These are phyloP conservation scores for Populus davidiana DNA, from an alignment of 345 rosid genomes.

Conservation along the genomic window DNA sequence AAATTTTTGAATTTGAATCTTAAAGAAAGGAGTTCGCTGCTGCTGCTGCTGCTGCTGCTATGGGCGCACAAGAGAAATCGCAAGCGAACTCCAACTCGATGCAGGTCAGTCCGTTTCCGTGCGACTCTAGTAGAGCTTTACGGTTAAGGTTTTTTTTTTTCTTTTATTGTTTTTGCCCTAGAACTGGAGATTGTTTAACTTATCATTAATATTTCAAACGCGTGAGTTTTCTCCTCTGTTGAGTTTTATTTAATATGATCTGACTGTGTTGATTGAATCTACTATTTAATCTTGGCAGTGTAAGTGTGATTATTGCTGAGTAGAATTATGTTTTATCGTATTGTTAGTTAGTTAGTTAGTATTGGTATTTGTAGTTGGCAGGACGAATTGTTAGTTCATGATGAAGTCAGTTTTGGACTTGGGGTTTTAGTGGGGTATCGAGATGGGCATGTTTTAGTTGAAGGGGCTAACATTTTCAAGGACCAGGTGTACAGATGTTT, in stretches of 20 bases:
- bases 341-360: conserved; percentile 2
- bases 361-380: neutral
- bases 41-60: conserved; percentile 33
- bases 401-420: neutral
- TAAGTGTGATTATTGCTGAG: conserved; percentile 1
- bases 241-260: neutral
- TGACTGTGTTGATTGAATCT: neutral
- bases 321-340: neutral
- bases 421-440: neutral
- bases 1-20: conserved; percentile 29
- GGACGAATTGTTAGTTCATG: neutral
- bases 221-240: conserved; percentile 1
- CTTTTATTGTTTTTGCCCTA: conserved; percentile 19
- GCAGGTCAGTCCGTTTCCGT: conserved; percentile 56
- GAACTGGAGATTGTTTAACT: conserved; percentile 10
- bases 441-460: neutral
- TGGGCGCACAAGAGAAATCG: conserved; percentile 87
- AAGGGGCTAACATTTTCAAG: neutral
- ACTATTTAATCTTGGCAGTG: neutral
- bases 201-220: conserved; percentile 2
- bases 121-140: neutral
- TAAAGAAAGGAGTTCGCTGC: conserved; percentile 5
- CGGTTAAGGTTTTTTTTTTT: conserved; percentile 1
- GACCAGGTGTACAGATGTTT: neutral
- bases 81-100: conserved; percentile 70